Percentiles rank a stretch among this genome's conserved stretches.
Conservation (phyloP, 306 rosid species). For the apple (Malus domestica) region ASM211411v1 NC_041804.1:35322001-35322500, state of each 20-base stretch:
- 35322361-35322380: slow-evolving; percentile 78
- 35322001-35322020: slow-evolving; percentile 86
- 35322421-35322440: slow-evolving; percentile 56
- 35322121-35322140: slow-evolving; percentile 40
- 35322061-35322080: slow-evolving; percentile 97
- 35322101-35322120: slow-evolving; percentile 79
- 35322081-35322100: slow-evolving; percentile 88
- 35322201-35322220: background rate
- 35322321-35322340: slow-evolving; percentile 86
- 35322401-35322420: slow-evolving; percentile 91
- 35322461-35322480: background rate
- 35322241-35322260: background rate
- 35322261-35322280: background rate
- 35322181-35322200: background rate
- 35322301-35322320: slow-evolving; percentile 49
- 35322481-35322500: slow-evolving; percentile 8
- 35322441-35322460: background rate
- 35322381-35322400: slow-evolving; percentile 97
- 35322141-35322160: background rate
- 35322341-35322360: slow-evolving; percentile 97
- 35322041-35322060: slow-evolving; percentile 82
- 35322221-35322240: background rate
- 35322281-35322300: background rate
- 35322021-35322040: slow-evolving; percentile 87
- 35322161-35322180: background rate